A percentile compares a stretch with the other conserved stretches of the same genome.
phyloP scores from a whole-genome alignment of 495 filamentous ascomycete genomes.

The Cercophora sp. region DNA sequence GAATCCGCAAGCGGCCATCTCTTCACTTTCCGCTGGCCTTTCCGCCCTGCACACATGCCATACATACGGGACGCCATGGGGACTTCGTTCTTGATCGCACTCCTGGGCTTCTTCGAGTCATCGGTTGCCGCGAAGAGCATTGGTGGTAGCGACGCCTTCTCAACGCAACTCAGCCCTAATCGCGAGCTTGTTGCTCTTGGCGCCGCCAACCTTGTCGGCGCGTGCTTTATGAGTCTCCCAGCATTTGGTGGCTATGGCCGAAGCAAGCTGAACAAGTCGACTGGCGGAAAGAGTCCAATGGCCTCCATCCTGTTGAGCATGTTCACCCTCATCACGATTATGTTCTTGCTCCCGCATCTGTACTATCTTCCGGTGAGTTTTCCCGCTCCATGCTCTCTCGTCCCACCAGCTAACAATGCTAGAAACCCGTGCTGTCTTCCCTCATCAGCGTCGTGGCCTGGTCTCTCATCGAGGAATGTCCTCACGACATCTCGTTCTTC shows the following conservation, averaged over 20 bases:
- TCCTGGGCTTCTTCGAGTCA: slow-evolving; percentile 97
- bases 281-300: slow-evolving; percentile 91
- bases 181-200: slow-evolving; percentile 92
- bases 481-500: slow-evolving; percentile 89
- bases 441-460: slow-evolving; percentile 96
- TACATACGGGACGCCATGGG: slow-evolving; percentile 84
- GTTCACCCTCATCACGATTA: slow-evolving; percentile 74
- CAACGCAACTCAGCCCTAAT: slow-evolving; percentile 79
- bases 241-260: slow-evolving; percentile 95
- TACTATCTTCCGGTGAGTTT: slow-evolving; percentile 84
- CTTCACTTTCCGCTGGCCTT: slow-evolving; percentile 84
- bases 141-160: slow-evolving; percentile 57
- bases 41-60: slow-evolving; percentile 66
- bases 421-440: slow-evolving; percentile 91
- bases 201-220: slow-evolving; percentile 83
- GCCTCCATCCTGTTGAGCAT: slow-evolving; percentile 77
- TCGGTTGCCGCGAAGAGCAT: slow-evolving; percentile 95
- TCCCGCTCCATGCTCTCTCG: neutral
- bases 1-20: slow-evolving; percentile 60
- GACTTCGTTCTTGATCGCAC: slow-evolving; percentile 87
- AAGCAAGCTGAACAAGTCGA: slow-evolving; percentile 90
- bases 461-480: slow-evolving; percentile 91
- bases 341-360: slow-evolving; percentile 83
- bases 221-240: slow-evolving; percentile 84
- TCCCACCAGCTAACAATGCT: slow-evolving; percentile 19